Evolutionary conservation across 2,329 filamentous ascomycete species (phyloP), one percentile per base, ranked within the genome.

Genomic region (Drechslerella stenobrocha): DNA sequence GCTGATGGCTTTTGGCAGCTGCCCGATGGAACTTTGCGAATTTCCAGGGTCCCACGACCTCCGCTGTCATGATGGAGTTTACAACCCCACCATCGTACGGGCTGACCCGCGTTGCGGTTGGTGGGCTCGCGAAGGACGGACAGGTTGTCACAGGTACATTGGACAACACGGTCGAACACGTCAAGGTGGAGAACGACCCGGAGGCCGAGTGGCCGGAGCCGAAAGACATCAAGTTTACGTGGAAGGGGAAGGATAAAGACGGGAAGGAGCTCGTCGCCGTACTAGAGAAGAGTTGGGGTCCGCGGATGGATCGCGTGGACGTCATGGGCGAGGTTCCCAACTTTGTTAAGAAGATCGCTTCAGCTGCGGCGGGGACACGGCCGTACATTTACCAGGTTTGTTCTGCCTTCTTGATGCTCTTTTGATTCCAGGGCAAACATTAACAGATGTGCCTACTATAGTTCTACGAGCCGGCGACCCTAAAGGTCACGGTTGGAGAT

Each of bases 371-470:
- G 2, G 93, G 93, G 70, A 95, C 93, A 24, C 93, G 90, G 80
- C 93, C 93, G 3, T 98, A 96, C 77, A 97, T 98, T 73, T 98
- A 96, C 79, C 93, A 95, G 82, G 89, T 91, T 77, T 71, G 81
- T 46, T 11, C 22, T 76, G 23, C 23, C 9, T 20, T 4, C 11
- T 0, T 20, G 30, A 61, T 9, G 2, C 24, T 18, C 26, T n/a
- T 56, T 58, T 48, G 34, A 51, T 35, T 20, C 18, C 60, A 35
- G 20, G 23, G 37, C 34, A 51, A 15, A 30, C 11, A 64, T 26
- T 23, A 22, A 44, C n/a, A 8, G 13, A 15, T n/a, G n/a, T 26
- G 20, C 3, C 15, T 48, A 3, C 15, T 56, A 26, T 71, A 96
- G 87, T 97, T 86, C 77, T 81, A 81, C 15, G 83, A 83, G 74